Conservation (phyloP, 2,329 filamentous ascomycete genomes). For the Hymenoscyphus linearis region DNA sequence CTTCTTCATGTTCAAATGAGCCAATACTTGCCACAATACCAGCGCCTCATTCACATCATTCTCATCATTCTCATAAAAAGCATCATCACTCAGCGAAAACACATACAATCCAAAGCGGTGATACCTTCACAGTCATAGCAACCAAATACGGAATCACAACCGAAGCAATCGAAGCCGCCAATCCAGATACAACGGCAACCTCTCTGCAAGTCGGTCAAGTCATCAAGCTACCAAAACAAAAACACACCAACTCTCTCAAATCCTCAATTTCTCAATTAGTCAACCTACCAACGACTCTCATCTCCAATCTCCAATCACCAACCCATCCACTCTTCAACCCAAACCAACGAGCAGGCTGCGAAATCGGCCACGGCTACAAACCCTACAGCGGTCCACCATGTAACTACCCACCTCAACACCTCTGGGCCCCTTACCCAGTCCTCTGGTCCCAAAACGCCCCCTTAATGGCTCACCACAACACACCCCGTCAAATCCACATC, state of each 20-base stretch:
- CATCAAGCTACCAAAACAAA: background rate
- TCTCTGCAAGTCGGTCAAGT: conserved; percentile 12
- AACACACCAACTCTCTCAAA: background rate
- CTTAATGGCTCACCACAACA: conserved; percentile 11
- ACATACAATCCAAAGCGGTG: conserved; percentile 7
- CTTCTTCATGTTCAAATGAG: background rate
- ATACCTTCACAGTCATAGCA: conserved; percentile 7
- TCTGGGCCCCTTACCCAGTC: conserved; percentile 10
- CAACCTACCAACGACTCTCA: background rate
- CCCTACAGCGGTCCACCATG: conserved; percentile 9
- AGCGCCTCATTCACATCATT: background rate
- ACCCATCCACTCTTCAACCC: background rate
- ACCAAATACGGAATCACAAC: background rate
- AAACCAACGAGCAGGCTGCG: background rate
- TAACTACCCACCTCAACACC: conserved; percentile 7
- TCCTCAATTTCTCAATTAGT: background rate
- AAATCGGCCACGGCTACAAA: conserved; percentile 7
- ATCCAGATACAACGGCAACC: conserved; percentile 7
- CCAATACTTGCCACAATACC: background rate
- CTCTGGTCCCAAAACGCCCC: conserved; percentile 12
- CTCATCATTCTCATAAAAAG: background rate
- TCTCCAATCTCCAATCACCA: background rate
- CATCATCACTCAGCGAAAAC: background rate
- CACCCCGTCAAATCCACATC: conserved; percentile 8
- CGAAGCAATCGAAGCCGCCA: background rate